A percentile compares a stretch with the other conserved stretches of the same genome.
Conservation (phyloP, 306 rosid genomes). For the Lupinus albus region DNA sequence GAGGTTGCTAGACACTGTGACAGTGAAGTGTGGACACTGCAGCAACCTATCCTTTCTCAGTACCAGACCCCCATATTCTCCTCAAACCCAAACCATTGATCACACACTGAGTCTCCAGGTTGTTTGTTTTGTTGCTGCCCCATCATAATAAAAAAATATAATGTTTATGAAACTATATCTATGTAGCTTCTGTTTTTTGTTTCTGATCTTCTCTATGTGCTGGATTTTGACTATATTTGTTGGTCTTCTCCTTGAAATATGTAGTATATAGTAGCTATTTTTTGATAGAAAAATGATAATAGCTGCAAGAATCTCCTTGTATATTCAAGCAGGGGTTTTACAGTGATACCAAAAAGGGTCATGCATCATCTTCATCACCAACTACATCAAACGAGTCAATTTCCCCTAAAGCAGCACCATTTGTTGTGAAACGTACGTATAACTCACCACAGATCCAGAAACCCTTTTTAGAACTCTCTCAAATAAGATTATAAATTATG, state of each 20-base stretch:
- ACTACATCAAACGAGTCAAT: conserved; percentile 64
- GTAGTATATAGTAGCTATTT: not conserved
- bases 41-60: conserved; percentile 90
- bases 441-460: not conserved
- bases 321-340: conserved; percentile 64
- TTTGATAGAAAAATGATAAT: conserved; percentile 9
- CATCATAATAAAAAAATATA: not conserved
- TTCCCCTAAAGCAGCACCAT: conserved; percentile 82
- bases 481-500: too few relatives aligned
- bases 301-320: not conserved
- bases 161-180: not conserved
- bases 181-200: not conserved
- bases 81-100: conserved; percentile 58
- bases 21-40: conserved; percentile 98
- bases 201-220: not conserved
- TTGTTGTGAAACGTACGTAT: conserved; percentile 84
- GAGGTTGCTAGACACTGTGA: conserved; percentile 85
- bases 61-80: conserved; percentile 67
- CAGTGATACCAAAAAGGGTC: conserved; percentile 63
- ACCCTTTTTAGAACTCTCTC: conserved; percentile 13
- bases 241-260: conserved; percentile 20
- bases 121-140: not conserved
- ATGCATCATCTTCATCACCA: conserved; percentile 57
- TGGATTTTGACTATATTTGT: not conserved
- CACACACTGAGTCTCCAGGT: conserved; percentile 82